Base-by-base conservation (phyloP, 495 filamentous ascomycete species). In the Penicillium nucicola region DNA sequence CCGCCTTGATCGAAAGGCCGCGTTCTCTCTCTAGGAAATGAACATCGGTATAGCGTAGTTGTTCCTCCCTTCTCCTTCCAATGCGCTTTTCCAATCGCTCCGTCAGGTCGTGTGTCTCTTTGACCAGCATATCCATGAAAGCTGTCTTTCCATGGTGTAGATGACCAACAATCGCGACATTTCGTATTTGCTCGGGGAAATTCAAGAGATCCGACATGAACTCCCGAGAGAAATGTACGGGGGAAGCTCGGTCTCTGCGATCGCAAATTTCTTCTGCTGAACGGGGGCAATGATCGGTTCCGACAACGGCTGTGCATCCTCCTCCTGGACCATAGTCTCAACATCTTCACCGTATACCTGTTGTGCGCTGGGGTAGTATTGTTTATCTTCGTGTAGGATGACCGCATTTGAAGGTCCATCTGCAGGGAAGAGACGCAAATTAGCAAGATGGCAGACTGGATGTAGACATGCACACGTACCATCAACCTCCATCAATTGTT, bases 201-300 rank as follows among this genome's bases (percentile, higher is more conserved):
- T 87, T 96, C 85, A 97, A 92, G 44, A 98, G 75, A 69, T 98
- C 93, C 42, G 89, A 82, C 92, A 97, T 90, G 70, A 97, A 97
- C 45, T 85, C 83, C 34, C 95, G 83, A 28, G 90, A 85, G 74
- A 88, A 97, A 62, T 80, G 76, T 15, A 97, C 92, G 2, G 86
- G 84, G 93, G 95, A 20, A 98, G 79, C 68, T 97, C 90, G 10
- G 83, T 79, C 72, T 97, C 95, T 67, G 96, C 84, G 50, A 97
- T 81, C 25, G 86, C 88, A 73, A 97, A 97, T 74, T 96, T 97
- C 77, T 96, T 96, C 58, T 93, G 82, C 64, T 90, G 84, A 35
- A 97, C 81, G 8, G 93, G 93, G 47, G 88, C 91, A 61, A 98
- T 88, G 45, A 98, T 97, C 11, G 93, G 93, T 58, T 96, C 84